These are phyloP conservation scores for Ambrosia artemisiifolia DNA, from an alignment of 129 eudicot species.

Conservation along the genomic window DNA sequence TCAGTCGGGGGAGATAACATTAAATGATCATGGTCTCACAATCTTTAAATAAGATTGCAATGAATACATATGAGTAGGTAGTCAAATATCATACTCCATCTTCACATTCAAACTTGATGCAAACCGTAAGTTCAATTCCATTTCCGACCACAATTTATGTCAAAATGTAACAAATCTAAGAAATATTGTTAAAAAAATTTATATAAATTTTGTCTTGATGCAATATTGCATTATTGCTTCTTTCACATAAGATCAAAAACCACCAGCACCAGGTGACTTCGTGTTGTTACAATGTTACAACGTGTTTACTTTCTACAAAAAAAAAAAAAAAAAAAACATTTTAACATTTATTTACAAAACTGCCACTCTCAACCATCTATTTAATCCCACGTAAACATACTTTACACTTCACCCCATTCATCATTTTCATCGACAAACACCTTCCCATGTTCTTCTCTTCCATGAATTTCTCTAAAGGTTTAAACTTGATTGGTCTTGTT, in stretches of 20 bases:
- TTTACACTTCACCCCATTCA: constrained; percentile 11
- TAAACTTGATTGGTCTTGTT: constrained; percentile 2
- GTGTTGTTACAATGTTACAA: constrained; percentile 24
- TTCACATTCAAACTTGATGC: constrained; percentile 20
- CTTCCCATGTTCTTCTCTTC: neutral
- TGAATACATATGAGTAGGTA: constrained; percentile 22
- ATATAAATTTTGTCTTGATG: constrained; percentile 6
- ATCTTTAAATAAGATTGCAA: constrained; percentile 13
- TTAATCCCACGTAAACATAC: constrained; percentile 19
- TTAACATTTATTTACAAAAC: constrained; percentile 9
- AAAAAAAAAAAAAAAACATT: neutral
- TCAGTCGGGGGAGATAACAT: constrained; percentile 2
- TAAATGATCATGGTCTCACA: constrained; percentile 12
- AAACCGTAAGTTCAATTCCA: constrained; percentile 3
- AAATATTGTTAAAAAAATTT: neutral
- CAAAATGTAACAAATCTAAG: neutral
- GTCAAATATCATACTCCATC: constrained; percentile 12
- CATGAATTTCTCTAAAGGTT: constrained; percentile 29
- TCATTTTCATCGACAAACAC: constrained; percentile 11
- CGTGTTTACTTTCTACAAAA: constrained; percentile 4
- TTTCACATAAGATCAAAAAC: constrained; percentile 15
- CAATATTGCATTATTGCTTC: neutral
- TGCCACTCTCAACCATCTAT: constrained; percentile 32
- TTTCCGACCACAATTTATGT: neutral
- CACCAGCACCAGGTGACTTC: constrained; percentile 25